These are phyloP conservation scores for Kluyveromyces sp. DNA, from an alignment of 1,139 yeast genomes.

Conservation along the genomic window DNA sequence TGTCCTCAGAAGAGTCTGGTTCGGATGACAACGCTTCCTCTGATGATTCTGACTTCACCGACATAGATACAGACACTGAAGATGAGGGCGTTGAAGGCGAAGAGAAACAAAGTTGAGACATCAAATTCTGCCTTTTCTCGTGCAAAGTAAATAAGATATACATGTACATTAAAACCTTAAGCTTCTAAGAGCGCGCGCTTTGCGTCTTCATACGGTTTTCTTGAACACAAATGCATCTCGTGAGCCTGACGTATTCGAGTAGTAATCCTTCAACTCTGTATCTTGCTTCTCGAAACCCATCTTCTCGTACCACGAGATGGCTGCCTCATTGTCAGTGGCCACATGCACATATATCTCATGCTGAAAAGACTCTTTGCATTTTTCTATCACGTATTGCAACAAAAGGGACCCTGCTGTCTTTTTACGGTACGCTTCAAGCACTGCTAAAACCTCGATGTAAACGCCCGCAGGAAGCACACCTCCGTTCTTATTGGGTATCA, in stretches of 20 bases:
- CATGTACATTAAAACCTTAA: not conserved
- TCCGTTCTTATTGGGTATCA: constrained; percentile 27
- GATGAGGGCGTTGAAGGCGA: constrained; percentile 30
- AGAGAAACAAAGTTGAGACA: not conserved
- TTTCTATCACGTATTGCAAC: constrained; percentile 46
- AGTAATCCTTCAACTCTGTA: constrained; percentile 45
- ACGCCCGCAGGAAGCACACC: constrained; percentile 41
- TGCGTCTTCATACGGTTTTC: constrained; percentile 14
- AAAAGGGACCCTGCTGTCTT: constrained; percentile 58
- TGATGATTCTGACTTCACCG: constrained; percentile 33
- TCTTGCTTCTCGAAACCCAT: constrained; percentile 45
- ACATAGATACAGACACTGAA: constrained; percentile 40
- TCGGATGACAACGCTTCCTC: constrained; percentile 34
- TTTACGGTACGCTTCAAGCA: constrained; percentile 51
- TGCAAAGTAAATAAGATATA: not conserved
- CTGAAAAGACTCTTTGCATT: constrained; percentile 46
- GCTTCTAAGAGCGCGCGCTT: no score
- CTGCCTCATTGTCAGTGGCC: constrained; percentile 40
- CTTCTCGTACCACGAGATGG: constrained; percentile 49
- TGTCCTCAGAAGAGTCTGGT: constrained; percentile 49
- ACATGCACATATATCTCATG: constrained; percentile 59
- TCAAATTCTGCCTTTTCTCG: constrained; percentile 1
- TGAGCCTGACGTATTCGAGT: constrained; percentile 39
- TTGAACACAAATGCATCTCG: constrained; percentile 42
- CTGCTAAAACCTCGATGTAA: constrained; percentile 61